Evolutionary conservation across 2,329 filamentous ascomycete species (phyloP).

Genomic region (Cytospora piceae): DNA sequence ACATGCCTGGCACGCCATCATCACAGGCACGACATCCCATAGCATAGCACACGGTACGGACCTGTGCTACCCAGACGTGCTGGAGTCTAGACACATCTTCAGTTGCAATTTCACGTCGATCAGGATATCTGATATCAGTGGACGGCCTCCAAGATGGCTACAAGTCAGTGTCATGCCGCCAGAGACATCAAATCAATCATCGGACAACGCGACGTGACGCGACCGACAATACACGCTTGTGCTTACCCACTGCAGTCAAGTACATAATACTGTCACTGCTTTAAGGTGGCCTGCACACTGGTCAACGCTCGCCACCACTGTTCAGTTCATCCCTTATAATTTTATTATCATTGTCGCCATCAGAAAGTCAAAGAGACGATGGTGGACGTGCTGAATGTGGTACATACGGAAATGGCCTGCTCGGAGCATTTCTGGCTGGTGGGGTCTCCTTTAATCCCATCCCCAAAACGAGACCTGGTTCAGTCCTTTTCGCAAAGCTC

Average conservation of each 20-base stretch:
- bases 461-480: conserved; percentile 18
- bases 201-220: not conserved
- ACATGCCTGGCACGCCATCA: not conserved
- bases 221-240: not conserved
- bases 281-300: not conserved
- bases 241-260: not conserved
- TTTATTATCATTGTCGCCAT: not conserved
- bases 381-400: conserved; percentile 3
- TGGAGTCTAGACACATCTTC: not conserved
- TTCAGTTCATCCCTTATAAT: not conserved
- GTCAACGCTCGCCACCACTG: not conserved
- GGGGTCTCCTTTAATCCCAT: conserved; percentile 23
- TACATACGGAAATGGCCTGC: conserved; percentile 5
- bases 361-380: not conserved
- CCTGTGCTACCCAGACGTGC: too few relatives aligned
- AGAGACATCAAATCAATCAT: not conserved
- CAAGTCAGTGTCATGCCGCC: not conserved
- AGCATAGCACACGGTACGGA: not conserved
- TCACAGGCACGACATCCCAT: not conserved
- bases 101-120: not conserved
- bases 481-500: not conserved
- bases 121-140: not conserved
- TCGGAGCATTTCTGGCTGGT: conserved; percentile 19
- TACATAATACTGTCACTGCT: not conserved
- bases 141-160: not conserved